These are phyloP conservation scores for Eimeria acervulina DNA, from an alignment of 169 alveolate species.

Conservation along the genomic window DNA sequence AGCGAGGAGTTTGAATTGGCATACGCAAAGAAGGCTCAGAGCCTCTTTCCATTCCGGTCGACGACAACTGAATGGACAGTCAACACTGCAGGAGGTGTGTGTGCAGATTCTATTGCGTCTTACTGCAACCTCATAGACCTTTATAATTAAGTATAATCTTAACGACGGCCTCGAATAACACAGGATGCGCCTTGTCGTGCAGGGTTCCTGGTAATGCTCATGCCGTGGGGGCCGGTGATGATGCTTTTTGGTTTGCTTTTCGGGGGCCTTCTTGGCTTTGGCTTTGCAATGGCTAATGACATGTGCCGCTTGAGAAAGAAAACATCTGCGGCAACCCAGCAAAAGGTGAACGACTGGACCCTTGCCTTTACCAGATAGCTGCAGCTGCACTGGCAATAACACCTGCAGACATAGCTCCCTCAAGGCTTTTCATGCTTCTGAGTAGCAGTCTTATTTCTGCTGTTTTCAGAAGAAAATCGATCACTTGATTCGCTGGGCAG, in stretches of 20 bases:
- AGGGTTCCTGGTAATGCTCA: slow-evolving; percentile 69
- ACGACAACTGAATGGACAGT: slow-evolving; percentile 82
- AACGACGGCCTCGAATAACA: background rate
- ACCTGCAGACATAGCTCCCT: background rate
- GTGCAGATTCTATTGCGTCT: background rate
- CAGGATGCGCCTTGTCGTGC: background rate
- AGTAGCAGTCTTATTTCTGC: background rate
- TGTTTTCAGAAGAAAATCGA: slow-evolving; percentile 72
- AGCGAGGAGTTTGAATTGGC: slow-evolving; percentile 80
- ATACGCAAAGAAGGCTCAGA: slow-evolving; percentile 60
- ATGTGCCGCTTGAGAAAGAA: slow-evolving; percentile 80
- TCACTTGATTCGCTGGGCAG: slow-evolving; percentile 82
- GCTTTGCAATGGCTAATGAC: slow-evolving; percentile 81
- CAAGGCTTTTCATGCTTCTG: too few species aligned
- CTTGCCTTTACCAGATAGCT: background rate
- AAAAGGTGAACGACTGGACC: slow-evolving; percentile 50
- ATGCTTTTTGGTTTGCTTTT: slow-evolving; percentile 71
- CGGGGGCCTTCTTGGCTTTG: slow-evolving; percentile 77
- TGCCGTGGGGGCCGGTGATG: slow-evolving; percentile 84
- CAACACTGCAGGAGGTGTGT: slow-evolving; percentile 77
- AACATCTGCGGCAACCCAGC: slow-evolving; percentile 75
- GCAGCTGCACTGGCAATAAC: background rate
- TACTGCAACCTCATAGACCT: background rate
- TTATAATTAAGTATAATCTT: background rate
- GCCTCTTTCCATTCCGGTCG: slow-evolving; percentile 82